Conservation (phyloP, 495 filamentous ascomycete genomes). For the Pseudomonodictys pantanalensis region DNA sequence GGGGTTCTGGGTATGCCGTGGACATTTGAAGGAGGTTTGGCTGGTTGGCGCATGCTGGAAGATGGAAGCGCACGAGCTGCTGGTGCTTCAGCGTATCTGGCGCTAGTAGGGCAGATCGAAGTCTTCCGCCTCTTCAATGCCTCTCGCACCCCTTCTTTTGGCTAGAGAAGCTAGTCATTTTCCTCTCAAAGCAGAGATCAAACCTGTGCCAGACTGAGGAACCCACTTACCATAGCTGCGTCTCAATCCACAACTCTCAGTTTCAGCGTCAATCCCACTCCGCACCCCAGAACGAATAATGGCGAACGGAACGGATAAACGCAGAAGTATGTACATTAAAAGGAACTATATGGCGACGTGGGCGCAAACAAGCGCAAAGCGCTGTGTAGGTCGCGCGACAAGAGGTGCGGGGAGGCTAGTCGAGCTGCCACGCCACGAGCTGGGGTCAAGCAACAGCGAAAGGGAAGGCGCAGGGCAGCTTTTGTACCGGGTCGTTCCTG, state of each 20-base stretch:
- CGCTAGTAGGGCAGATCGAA: too few relatives aligned
- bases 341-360: background rate
- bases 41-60: background rate
- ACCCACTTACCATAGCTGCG: constrained; percentile 1
- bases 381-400: background rate
- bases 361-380: background rate
- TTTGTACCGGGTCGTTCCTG: too few relatives aligned
- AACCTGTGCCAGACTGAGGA: too few relatives aligned
- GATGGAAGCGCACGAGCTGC: background rate
- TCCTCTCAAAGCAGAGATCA: too few relatives aligned
- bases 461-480: too few relatives aligned
- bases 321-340: constrained; percentile 16
- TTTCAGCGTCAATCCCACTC: background rate
- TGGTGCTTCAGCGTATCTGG: too few relatives aligned
- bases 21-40: background rate
- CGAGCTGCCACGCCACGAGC: too few relatives aligned
- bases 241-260: constrained; percentile 3
- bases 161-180: too few relatives aligned
- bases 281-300: background rate
- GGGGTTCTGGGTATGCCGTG: background rate
- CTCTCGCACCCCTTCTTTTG: too few relatives aligned
- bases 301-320: background rate
- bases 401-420: background rate
- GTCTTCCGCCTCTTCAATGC: too few relatives aligned
- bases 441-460: too few relatives aligned